Percentiles rank a stretch among this genome's conserved stretches.
Conservation (phyloP, 805 yeast species). For the Lipomyces japonicus region DNA sequence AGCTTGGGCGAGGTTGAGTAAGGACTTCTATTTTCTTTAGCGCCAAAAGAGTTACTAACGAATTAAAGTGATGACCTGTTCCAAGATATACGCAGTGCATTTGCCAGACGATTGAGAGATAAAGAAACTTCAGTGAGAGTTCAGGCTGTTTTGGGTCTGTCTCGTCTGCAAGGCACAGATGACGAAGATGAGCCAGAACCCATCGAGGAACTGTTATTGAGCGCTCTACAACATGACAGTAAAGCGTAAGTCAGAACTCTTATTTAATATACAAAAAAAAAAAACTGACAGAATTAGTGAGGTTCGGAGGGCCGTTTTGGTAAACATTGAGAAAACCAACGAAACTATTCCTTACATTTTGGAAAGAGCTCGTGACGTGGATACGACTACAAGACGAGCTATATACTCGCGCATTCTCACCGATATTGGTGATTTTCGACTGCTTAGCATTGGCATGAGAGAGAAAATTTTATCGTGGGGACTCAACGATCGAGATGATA, state of each 20-base stretch:
- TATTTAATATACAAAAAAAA: not conserved
- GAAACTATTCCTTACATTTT: slow-evolving; percentile 56
- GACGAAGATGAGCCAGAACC: slow-evolving; percentile 37
- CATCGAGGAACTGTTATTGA: slow-evolving; percentile 47
- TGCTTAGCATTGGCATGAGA: slow-evolving; percentile 52
- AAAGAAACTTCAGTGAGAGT: slow-evolving; percentile 74
- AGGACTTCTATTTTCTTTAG: slow-evolving; percentile 1
- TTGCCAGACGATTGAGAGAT: slow-evolving; percentile 57
- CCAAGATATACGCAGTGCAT: slow-evolving; percentile 55
- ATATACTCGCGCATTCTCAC: slow-evolving; percentile 67
- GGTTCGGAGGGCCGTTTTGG: slow-evolving; percentile 78
- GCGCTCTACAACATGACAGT: slow-evolving; percentile 69
- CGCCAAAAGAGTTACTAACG: not conserved
- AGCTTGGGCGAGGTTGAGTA: slow-evolving; percentile 67
- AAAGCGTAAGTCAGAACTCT: slow-evolving; percentile 40
- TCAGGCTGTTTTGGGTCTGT: slow-evolving; percentile 77
- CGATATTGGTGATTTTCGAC: slow-evolving; percentile 60
- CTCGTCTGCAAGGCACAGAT: slow-evolving; percentile 69
- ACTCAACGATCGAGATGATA: slow-evolving; percentile 73
- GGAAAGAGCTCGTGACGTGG: slow-evolving; percentile 79
- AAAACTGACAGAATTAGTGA: slow-evolving; percentile 46
- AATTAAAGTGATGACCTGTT: slow-evolving; percentile 52
- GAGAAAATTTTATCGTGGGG: slow-evolving; percentile 80
- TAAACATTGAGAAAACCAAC: slow-evolving; percentile 58
- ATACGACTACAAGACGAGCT: slow-evolving; percentile 64